Evolutionary conservation across 306 rosid species (phyloP).

Genomic region (Pachyrhizus erosus): DNA sequence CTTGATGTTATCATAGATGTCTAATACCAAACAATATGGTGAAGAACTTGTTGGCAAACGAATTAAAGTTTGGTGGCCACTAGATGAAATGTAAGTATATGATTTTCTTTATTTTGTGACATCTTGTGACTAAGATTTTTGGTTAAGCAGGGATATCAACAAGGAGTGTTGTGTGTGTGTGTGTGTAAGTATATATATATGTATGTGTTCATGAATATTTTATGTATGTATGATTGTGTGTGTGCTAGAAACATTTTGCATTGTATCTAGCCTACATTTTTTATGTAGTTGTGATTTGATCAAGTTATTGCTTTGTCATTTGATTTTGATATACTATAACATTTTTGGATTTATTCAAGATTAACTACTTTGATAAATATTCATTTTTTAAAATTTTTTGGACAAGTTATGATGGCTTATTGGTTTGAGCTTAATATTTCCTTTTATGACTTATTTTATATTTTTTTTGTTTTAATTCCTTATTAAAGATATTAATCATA

Average conservation of each 20-base stretch:
- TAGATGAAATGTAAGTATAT: slow-evolving; percentile 66
- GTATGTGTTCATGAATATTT: no score
- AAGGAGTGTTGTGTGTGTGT: neutral
- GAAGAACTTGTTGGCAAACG: slow-evolving; percentile 63
- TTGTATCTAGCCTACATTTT: neutral
- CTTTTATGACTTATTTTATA: slow-evolving; percentile 1
- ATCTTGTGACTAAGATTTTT: slow-evolving; percentile 26
- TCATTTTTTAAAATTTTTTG: neutral
- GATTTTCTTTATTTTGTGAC: slow-evolving; percentile 16
- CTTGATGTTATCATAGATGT: slow-evolving; percentile 56
- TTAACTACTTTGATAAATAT: neutral
- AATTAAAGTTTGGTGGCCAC: slow-evolving; percentile 90
- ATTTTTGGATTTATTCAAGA: neutral
- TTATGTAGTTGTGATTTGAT: no score
- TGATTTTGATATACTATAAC: neutral
- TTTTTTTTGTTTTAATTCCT: slow-evolving; percentile 19
- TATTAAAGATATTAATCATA: neutral
- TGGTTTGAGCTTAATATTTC: slow-evolving; percentile 4
- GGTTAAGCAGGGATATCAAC: neutral
- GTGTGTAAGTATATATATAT: no score
- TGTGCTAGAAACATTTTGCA: neutral
- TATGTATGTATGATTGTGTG: neutral
- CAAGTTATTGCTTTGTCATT: neutral
- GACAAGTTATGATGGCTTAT: neutral
- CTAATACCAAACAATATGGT: slow-evolving; percentile 54